A percentile compares a stretch with the other conserved stretches of the same genome.
These are phyloP conservation scores for Zelopaecilomyces penicillatus DNA, from an alignment of 2,329 filamentous ascomycete species.

Conservation along the genomic window DNA sequence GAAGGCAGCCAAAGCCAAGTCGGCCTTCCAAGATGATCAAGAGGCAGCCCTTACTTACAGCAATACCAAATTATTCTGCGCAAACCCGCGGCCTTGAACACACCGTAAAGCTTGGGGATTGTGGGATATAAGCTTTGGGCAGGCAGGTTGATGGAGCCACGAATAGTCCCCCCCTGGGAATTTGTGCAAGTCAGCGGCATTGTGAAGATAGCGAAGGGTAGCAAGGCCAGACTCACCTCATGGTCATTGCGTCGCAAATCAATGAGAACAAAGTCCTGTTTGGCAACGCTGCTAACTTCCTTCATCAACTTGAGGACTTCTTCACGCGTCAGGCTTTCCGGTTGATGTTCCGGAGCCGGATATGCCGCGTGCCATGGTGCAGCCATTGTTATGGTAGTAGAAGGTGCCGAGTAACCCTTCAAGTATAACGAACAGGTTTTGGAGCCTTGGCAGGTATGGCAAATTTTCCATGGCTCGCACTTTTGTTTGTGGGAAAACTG, in stretches of 20 bases:
- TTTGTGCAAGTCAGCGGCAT: too few relatives aligned
- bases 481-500: too few relatives aligned
- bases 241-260: conserved; percentile 1
- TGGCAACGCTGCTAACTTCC: background rate
- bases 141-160: conserved; percentile 43
- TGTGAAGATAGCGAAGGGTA: too few relatives aligned
- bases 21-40: too few relatives aligned
- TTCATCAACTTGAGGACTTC: background rate
- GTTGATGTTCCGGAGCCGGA: background rate
- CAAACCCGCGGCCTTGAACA: conserved; percentile 34
- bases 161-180: conserved; percentile 46
- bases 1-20: background rate
- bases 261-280: background rate
- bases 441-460: too few relatives aligned
- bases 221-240: background rate
- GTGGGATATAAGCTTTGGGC: conserved; percentile 37
- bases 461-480: too few relatives aligned
- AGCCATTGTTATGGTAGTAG: background rate
- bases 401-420: too few relatives aligned
- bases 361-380: background rate
- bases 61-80: conserved; percentile 39
- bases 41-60: conserved; percentile 23
- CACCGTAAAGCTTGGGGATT: conserved; percentile 31
- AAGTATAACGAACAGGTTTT: too few relatives aligned
- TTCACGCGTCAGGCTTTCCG: background rate